A percentile compares a stretch with the other conserved stretches of the same genome.
Conservation (phyloP, 139 green algal genomes). For the Chlorella sp. region DNA sequence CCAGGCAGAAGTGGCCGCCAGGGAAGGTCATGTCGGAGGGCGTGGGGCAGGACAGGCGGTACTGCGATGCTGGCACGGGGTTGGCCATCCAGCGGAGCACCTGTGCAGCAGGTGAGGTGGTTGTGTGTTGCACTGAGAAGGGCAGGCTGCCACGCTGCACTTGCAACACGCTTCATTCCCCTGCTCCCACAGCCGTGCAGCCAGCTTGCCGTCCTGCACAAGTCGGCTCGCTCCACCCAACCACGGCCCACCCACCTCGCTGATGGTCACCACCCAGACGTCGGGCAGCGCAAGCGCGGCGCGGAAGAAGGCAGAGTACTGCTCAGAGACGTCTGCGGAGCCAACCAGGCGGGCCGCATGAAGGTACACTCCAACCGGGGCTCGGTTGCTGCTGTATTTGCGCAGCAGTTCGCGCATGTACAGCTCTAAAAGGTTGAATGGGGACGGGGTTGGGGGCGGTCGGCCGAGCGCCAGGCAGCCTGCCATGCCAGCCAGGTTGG, state of each 20-base stretch:
- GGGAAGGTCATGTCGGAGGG: slow-evolving; percentile 18
- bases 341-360: slow-evolving; percentile 6
- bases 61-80: slow-evolving; percentile 2
- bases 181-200: too few relatives aligned
- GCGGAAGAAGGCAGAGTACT: slow-evolving; percentile 6
- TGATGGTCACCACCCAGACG: slow-evolving; percentile 22
- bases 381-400: slow-evolving; percentile 6
- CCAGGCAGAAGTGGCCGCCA: background rate
- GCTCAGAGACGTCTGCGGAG: background rate
- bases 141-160: too few relatives aligned
- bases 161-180: too few relatives aligned
- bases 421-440: background rate
- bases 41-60: slow-evolving; percentile 6
- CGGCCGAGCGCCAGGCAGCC: too few relatives aligned
- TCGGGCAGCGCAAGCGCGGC: background rate
- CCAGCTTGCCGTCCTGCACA: background rate
- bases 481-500: too few relatives aligned
- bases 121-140: too few relatives aligned
- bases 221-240: background rate
- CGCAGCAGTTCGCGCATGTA: slow-evolving; percentile 15
- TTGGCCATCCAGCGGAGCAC: slow-evolving; percentile 30
- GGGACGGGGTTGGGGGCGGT: too few relatives aligned
- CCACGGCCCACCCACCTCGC: background rate
- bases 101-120: background rate
- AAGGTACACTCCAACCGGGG: slow-evolving; percentile 19